Base-by-base conservation (phyloP, 106 monocot species). In the Dioscorea dumetorum region DNA sequence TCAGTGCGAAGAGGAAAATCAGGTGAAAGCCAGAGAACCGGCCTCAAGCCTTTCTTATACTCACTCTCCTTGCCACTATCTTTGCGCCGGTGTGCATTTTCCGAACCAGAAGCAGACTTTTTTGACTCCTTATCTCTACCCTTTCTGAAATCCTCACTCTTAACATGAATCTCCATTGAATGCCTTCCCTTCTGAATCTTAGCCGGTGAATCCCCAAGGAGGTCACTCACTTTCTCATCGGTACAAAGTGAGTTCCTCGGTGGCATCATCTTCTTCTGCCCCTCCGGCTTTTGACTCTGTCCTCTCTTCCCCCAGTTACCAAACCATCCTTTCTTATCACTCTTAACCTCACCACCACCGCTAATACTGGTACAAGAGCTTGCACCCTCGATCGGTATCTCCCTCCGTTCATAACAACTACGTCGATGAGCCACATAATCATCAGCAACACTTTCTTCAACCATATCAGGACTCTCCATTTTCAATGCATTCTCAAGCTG, bases 251-350 rank as follows among this genome's bases (percentile, higher is more conserved):
- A 90, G 62, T 80, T 87, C 67, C 94, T 82, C 35, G 90, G 82
- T 50, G 81, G 86, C 62, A 64, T 71, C 31, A 70, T 49, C 75
- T 80, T 94, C 79, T 76, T 83, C 32, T 79, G 74, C 24, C 20
- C 82, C 4, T 80, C 77, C 2, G 49, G 56, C 21, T 71, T 78
- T 18, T 20, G 20, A 60, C 35, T 54, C 9, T 72, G 67, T 20
- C 58, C 58, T 57, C 72, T 84, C 78, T 77, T 85, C 11, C 94
- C 87, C 94, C 94, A 90, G n/a, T 75, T 68, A 52, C 84, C 77
- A 76, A 94, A 87, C 94, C 94, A 94, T 48, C 90, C 77, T 50
- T 80, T 90, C 52, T 76, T 94, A 4, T 82, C 89, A 22, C 79
- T 68, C 66, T 78, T 88, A 64, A 33, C 58, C 6, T 82, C 78